Percentiles rank a stretch among this genome's conserved stretches.
Conservation (phyloP, 257 asterid species). For the Catharanthus roseus region DNA sequence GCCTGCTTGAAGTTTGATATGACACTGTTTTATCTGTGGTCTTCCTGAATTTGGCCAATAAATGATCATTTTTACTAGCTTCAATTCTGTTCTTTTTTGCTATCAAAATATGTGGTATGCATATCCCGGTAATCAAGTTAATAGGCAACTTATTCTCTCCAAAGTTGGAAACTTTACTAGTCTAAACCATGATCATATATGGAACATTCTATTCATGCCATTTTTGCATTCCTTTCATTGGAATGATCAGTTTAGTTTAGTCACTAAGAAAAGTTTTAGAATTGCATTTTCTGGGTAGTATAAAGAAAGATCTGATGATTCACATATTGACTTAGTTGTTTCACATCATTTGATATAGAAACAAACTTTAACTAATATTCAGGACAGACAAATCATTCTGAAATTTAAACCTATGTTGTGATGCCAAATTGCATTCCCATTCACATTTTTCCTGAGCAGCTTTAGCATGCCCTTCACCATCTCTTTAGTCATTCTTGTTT, state of each 20-base stretch:
- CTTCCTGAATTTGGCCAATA: not conserved
- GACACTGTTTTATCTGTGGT: no score
- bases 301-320: no score
- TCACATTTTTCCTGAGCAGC: not conserved
- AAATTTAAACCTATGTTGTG: not conserved
- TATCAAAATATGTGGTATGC: not conserved
- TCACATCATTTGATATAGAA: not conserved
- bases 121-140: no score
- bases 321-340: not conserved
- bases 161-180: not conserved
- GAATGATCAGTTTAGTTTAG: not conserved
- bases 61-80: not conserved
- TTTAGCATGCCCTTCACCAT: not conserved
- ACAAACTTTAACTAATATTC: not conserved
- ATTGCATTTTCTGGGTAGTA: not conserved
- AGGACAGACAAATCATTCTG: not conserved
- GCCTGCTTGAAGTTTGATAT: not conserved
- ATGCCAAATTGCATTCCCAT: not conserved
- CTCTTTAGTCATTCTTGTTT: slow-evolving; percentile 1
- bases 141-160: not conserved
- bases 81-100: not conserved
- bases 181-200: not conserved
- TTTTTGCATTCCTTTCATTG: not conserved
- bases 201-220: not conserved
- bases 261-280: no score